Evolutionary conservation across 345 rosid species (phyloP).

Genomic region (Populus deltoides): DNA sequence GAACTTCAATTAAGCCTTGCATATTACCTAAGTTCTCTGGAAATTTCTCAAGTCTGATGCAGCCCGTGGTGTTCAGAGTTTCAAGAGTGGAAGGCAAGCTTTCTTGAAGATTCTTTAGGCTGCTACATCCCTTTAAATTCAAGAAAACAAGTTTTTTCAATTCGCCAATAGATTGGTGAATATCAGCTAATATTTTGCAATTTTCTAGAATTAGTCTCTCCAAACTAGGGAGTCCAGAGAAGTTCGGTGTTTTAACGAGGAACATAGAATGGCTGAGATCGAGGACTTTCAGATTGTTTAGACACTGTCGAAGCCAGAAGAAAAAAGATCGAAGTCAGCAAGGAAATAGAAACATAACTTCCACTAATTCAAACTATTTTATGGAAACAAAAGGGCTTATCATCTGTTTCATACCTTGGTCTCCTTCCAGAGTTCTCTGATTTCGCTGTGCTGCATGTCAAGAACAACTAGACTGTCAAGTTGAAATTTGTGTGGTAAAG

Average conservation of each 20-base stretch:
- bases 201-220: conserved; percentile 1
- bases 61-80: background rate
- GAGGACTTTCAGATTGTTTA: background rate
- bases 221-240: background rate
- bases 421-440: too few species aligned
- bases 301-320: background rate
- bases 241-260: background rate
- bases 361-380: too few species aligned
- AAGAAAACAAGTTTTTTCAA: background rate
- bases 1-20: too few species aligned
- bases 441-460: too few species aligned
- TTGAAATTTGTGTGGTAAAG: too few species aligned
- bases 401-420: background rate
- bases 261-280: background rate
- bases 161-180: background rate
- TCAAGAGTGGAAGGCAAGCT: background rate
- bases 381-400: background rate
- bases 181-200: background rate
- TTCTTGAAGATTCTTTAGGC: too few species aligned
- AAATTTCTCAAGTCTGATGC: background rate
- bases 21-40: background rate
- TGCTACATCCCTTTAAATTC: too few species aligned
- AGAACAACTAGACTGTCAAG: too few species aligned
- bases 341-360: too few species aligned
- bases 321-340: background rate